Evolutionary conservation across 2,329 filamentous ascomycete species (phyloP).

Genomic region (Fusarium tricinctum): DNA sequence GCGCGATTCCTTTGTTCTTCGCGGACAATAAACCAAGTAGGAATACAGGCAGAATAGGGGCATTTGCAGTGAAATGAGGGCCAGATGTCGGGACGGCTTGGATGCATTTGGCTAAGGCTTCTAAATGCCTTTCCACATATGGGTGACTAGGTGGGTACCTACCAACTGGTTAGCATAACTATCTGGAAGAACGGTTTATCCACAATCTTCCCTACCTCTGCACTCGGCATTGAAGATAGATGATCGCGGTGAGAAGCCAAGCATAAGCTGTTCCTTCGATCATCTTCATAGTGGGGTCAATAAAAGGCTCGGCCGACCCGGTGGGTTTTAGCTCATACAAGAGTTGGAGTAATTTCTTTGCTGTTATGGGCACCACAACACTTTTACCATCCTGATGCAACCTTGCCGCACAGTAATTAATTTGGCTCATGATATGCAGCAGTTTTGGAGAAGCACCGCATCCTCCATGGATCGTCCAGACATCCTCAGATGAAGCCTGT

Average conservation of each 20-base stretch:
- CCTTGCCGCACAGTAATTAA: conserved; percentile 7
- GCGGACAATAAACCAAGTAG: conserved; percentile 5
- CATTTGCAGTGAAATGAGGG: conserved; percentile 4
- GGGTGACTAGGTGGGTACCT: conserved; percentile 8
- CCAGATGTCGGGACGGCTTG: conserved; percentile 9
- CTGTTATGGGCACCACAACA: conserved; percentile 6
- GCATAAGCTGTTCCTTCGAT: conserved; percentile 20
- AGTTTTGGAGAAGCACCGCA: background rate
- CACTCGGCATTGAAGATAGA: conserved; percentile 20
- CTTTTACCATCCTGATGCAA: conserved; percentile 5
- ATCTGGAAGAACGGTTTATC: background rate
- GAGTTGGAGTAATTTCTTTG: conserved; percentile 12
- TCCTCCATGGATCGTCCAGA: conserved; percentile 11
- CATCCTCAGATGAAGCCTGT: conserved; percentile 2
- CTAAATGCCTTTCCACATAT: conserved; percentile 5
- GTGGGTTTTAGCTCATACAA: conserved; percentile 3
- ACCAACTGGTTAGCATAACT: conserved; percentile 8
- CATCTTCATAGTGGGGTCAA: conserved; percentile 5
- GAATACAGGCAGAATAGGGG: conserved; percentile 14
- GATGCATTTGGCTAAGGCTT: conserved; percentile 9
- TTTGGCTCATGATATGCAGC: conserved; percentile 8
- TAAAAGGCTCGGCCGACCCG: background rate
- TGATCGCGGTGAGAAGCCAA: conserved; percentile 19
- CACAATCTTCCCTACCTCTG: conserved; percentile 12
- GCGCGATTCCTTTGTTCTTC: conserved; percentile 4